These are phyloP conservation scores for Whalleya microplaca DNA, from an alignment of 2,329 filamentous ascomycete genomes.

Conservation along the genomic window DNA sequence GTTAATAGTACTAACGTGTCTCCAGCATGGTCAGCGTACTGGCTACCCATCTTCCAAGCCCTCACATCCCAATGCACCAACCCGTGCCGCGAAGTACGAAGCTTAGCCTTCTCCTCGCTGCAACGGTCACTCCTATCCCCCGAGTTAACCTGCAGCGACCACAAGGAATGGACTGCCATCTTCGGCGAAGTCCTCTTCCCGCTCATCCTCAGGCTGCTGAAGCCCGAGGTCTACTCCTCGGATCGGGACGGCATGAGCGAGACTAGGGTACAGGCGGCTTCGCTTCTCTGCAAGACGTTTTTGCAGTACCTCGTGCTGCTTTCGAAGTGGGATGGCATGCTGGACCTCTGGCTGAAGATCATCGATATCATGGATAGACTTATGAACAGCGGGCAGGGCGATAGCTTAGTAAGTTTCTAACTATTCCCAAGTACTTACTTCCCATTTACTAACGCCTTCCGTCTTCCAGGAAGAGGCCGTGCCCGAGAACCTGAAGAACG, in stretches of 20 bases:
- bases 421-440: neutral
- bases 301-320: constrained; percentile 88
- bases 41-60: constrained; percentile 91
- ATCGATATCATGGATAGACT: constrained; percentile 93
- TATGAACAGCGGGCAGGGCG: constrained; percentile 93
- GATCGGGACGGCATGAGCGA: constrained; percentile 95
- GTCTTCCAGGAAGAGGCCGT: constrained; percentile 88
- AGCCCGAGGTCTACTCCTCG: constrained; percentile 91
- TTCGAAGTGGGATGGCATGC: constrained; percentile 83
- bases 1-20: constrained; percentile 31
- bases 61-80: constrained; percentile 91
- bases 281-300: constrained; percentile 92
- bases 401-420: constrained; percentile 72
- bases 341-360: constrained; percentile 90
- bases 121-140: constrained; percentile 86
- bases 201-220: constrained; percentile 81
- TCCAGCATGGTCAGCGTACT: constrained; percentile 95
- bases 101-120: constrained; percentile 83
- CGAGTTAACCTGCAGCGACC: constrained; percentile 79
- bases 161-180: constrained; percentile 92
- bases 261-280: constrained; percentile 88
- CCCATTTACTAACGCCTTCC: constrained; percentile 11
- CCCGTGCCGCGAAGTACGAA: constrained; percentile 88
- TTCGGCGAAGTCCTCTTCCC: constrained; percentile 95
- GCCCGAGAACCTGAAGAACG: constrained; percentile 93